Base-by-base conservation (phyloP, 2,329 filamentous ascomycete species). In the Scytalidium lignicola region DNA sequence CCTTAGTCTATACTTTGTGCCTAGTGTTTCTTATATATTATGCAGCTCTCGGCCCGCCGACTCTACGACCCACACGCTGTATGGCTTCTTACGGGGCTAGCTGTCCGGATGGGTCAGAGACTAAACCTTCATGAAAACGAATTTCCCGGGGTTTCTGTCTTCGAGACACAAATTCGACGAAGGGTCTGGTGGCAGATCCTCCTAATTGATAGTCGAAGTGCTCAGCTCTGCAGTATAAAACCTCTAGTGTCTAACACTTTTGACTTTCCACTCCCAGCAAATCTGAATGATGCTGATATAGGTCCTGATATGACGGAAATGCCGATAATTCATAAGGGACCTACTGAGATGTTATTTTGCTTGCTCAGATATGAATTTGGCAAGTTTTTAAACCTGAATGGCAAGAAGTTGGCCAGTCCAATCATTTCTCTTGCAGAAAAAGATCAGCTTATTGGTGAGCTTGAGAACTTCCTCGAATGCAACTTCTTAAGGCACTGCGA, bases 41-140 rank as follows among this genome's bases (percentile, higher is more conserved):
- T 26, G 10, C 23, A 26, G 23, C 10, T 26, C 6, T 54, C 41
- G 32, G 43, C 47, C 39, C 55, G 44, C 47, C 48, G 49, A 60
- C 57, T 55, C 43, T 79, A 80, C 57, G 79, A 83, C 53, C 73
- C 75, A 3, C 80, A 83, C 54, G 74, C 76, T 1, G 69, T 78
- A 3, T 85, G 81, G 81, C 74, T 82, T 43, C 61, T 85, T 20
- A 81, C 76, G 47, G 82, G 82, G 3, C 70, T 81, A 15, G 71
- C 80, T 4, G 71, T 86, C 28, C 75, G 83, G 18, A 80, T 86
- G 46, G 82, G 81, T 1, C 79, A 85, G 60, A 82, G 83, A 59
- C 82, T 86, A 73, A 83, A 83, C 1, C 71, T 86, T 43, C 81
- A 86, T 52, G 82, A 86, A 51, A 82, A 80, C 29, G 74, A 76